Conservation (phyloP, 768 basidiomycete species). For the Cystofilobasidium macerans region DNA sequence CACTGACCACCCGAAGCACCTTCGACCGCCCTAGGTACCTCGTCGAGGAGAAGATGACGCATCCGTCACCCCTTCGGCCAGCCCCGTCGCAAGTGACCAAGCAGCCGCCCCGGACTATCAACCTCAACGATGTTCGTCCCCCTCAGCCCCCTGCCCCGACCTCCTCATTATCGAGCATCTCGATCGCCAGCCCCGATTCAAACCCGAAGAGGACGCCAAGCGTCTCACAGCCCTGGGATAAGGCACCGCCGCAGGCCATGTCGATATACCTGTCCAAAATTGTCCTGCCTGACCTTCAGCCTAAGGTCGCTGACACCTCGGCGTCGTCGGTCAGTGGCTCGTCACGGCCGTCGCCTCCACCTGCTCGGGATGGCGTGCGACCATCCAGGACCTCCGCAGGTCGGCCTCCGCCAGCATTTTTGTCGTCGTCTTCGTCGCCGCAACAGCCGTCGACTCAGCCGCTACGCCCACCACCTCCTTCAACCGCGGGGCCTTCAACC, state of each 20-base stretch:
- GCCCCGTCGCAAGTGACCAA: not conserved
- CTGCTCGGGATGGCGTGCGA: too few species aligned
- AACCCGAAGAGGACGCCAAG: not conserved
- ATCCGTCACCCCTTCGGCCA: not conserved
- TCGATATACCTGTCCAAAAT: conserved; percentile 22
- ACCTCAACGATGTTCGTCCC: conserved; percentile 15
- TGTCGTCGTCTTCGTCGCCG: too few species aligned
- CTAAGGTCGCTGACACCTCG: conserved; percentile 1
- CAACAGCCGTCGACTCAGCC: too few species aligned
- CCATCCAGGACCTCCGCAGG: too few species aligned
- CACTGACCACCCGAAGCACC: not conserved
- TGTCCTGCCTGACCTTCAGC: conserved; percentile 15
- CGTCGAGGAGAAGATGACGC: not conserved
- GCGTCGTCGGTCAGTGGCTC: too few species aligned
- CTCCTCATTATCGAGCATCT: not conserved
- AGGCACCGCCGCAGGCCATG: not conserved
- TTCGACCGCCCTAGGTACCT: conserved; percentile 7
- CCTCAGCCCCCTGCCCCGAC: too few species aligned
- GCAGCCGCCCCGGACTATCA: conserved; percentile 8
- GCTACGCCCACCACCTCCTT: too few species aligned
- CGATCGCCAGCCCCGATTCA: not conserved
- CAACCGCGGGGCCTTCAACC: too few species aligned
- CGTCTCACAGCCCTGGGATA: conserved; percentile 8
- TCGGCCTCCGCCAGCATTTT: too few species aligned
- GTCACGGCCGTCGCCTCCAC: too few species aligned